Conservation (phyloP, 805 yeast genomes). For the Yarrowia sp. region DNA sequence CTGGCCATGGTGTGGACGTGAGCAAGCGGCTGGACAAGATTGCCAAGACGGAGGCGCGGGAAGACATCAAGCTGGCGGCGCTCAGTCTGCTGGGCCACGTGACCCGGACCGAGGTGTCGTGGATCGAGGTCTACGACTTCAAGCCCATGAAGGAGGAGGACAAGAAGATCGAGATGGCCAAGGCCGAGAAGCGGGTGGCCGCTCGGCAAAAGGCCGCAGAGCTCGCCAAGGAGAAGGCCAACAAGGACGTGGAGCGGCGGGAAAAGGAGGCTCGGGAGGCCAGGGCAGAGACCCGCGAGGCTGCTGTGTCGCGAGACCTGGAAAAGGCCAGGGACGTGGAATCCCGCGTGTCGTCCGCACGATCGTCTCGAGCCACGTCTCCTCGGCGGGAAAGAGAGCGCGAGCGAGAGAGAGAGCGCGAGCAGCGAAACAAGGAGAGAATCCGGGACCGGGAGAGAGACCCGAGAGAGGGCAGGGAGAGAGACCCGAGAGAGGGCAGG, state of each 20-base stretch:
- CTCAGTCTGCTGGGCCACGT: slow-evolving; percentile 49
- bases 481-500: slow-evolving; percentile 14
- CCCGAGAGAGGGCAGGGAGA: not conserved
- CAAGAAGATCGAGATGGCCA: slow-evolving; percentile 45
- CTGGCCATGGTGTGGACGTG: slow-evolving; percentile 66
- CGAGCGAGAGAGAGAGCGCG: slow-evolving; percentile 31
- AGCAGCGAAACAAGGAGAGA: slow-evolving; percentile 28
- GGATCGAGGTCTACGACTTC: slow-evolving; percentile 47
- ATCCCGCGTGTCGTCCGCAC: slow-evolving; percentile 1
- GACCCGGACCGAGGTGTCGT: slow-evolving; percentile 43
- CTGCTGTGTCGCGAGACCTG: not conserved
- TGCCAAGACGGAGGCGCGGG: slow-evolving; percentile 64
- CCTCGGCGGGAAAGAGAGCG: slow-evolving; percentile 35
- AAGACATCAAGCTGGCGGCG: slow-evolving; percentile 80
- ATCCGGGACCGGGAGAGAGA: not conserved
- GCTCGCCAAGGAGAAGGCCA: slow-evolving; percentile 6
- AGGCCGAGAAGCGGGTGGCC: slow-evolving; percentile 44
- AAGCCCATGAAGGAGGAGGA: slow-evolving; percentile 44
- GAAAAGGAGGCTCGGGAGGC: slow-evolving; percentile 11
- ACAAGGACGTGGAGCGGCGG: not conserved
- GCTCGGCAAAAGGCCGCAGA: slow-evolving; percentile 9
- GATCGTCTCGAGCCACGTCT: slow-evolving; percentile 13
- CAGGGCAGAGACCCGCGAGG: not conserved
- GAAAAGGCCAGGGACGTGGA: slow-evolving; percentile 4
- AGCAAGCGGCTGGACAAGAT: slow-evolving; percentile 58